Evolutionary conservation across 2,329 filamentous ascomycete genomes (phyloP).

Genomic region (Cladosporium cucumerinum): DNA sequence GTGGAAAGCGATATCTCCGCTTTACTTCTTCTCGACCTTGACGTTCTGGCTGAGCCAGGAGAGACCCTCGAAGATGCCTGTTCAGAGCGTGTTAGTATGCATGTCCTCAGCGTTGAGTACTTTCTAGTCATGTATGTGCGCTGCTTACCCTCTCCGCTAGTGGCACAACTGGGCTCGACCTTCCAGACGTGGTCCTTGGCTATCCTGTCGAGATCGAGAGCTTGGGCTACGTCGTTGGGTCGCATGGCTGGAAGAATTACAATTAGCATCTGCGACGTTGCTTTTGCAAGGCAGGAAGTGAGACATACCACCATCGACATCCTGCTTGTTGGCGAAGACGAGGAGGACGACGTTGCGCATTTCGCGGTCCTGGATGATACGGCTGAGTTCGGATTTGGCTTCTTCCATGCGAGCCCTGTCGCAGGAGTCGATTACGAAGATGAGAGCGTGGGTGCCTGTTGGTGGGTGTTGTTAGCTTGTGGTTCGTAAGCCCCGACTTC

Average conservation of each 20-base stretch:
- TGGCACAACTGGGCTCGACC: constrained; percentile 53
- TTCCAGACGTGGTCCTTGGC: constrained; percentile 54
- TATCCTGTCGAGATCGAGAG: constrained; percentile 47
- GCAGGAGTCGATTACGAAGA: constrained; percentile 99
- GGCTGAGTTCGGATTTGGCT: constrained; percentile 91
- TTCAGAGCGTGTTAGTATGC: neutral
- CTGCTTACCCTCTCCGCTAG: constrained; percentile 44
- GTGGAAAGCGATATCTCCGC: neutral
- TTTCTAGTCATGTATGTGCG: neutral
- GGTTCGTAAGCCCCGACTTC: neutral
- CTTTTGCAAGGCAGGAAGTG: neutral
- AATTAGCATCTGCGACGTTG: neutral
- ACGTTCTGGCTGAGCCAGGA: constrained; percentile 52
- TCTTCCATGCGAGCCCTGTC: constrained; percentile 97
- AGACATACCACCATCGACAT: constrained; percentile 77
- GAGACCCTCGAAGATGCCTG: constrained; percentile 50
- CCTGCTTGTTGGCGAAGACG: constrained; percentile 99
- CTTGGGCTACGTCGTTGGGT: constrained; percentile 49
- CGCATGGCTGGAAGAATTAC: constrained; percentile 40
- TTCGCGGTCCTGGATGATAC: constrained; percentile 98
- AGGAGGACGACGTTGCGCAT: constrained; percentile 94
- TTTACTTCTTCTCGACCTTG: constrained; percentile 33
- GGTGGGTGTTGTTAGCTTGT: constrained; percentile 39
- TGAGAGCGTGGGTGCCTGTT: constrained; percentile 82
- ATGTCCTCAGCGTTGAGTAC: too few species aligned